Base-by-base conservation (phyloP, 352 stramenopile genomes). In the Chrysophaeum taylorii region DNA sequence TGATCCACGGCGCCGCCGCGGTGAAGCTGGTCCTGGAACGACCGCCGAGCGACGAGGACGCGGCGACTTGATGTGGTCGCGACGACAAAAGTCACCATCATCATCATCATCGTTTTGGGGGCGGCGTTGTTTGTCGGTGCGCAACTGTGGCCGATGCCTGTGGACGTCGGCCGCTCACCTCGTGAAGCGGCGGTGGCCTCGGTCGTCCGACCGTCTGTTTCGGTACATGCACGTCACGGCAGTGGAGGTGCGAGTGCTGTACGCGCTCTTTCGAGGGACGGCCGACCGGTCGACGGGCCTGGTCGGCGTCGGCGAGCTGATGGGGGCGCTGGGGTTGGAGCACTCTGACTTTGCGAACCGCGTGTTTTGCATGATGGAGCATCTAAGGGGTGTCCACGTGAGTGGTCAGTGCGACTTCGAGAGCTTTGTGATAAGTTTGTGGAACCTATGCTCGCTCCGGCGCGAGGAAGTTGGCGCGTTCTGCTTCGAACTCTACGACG, bases 261-360 rank as follows among this genome's bases (percentile, higher is more conserved):
- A 63, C 33, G 25, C n/a, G 5, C 23, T 35, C 25, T 63, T 63
- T 23, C 52, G 52, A 33, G 33, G 2, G 7, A 33, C 52, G 27
- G 52, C 16, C 52, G 4, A 5, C 7, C 27, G 25, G 15, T 2
- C 16, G 27, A n/a, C n/a, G 12, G 33, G 33, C 52, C 16, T 12
- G 5, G 2, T 63, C 27, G 52, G 5, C 5, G 52, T 63, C 27
- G 52, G 52, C 25, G 25, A 38, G 25, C 9, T 38, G 7, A 38
- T 63, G 52, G 52, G 4, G 52, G 36, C 39, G 12, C n/a, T 63
- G 27, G 52, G 33, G 4, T 38, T 63, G 33, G 33, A 63, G 33
- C 52, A 63, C 33, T 63, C 52, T 25, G 52, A 63, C 52, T 63
- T 63, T 25, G 52, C 52, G 52, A 63, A 63, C 29, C 52, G 52